Evolutionary conservation across 2,329 filamentous ascomycete genomes (phyloP), one percentile per base, ranked within the genome.

Genomic region (Cyanodermella asteris): DNA sequence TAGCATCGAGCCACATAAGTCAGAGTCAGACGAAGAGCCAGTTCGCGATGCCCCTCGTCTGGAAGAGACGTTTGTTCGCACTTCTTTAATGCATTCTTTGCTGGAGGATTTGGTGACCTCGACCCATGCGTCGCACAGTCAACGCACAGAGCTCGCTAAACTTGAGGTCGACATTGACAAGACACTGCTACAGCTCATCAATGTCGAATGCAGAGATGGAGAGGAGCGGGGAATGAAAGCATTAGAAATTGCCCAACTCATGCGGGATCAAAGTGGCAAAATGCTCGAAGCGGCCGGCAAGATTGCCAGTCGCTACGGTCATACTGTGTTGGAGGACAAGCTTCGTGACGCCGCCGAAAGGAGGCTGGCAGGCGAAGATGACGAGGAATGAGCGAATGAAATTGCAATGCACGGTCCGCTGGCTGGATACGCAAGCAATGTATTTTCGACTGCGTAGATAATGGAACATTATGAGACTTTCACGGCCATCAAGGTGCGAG

Each of bases 141-240:
- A 84, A 43, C 71, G 72, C 26, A 49, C 59, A 1, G 62, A 68
- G 22, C 60, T 91, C 9, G 61, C 66, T 9, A 60, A 67, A 19
- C 61, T 80, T 28, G 77, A 91, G 46, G 55, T 90, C 22, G 78
- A 90, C 22, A 67, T 91, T 18, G 82, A 97, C 54, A 91, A 91
- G 54, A 69, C 73, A 21, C 56, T 97, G 25, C 55, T 97, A 34
- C 81, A 93, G 53, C 62, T 94, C 44, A 57, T 97, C 41, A 82
- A 78, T 3, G 56, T 73, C 5, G 87, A 94, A 54, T 97, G 87
- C 45, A 69, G 81, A 31, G 78, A 87, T 36, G 80, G 81, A 22
- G 87, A 97, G 46, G 82, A 94, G 34, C 62, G 75, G 16, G 84
- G 82, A 5, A 93, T 93, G 80, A 80, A 84, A 36, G 84, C 84